These are phyloP conservation scores for Mycocentrospora acerina DNA, from an alignment of 2,329 filamentous ascomycete species.

Conservation along the genomic window DNA sequence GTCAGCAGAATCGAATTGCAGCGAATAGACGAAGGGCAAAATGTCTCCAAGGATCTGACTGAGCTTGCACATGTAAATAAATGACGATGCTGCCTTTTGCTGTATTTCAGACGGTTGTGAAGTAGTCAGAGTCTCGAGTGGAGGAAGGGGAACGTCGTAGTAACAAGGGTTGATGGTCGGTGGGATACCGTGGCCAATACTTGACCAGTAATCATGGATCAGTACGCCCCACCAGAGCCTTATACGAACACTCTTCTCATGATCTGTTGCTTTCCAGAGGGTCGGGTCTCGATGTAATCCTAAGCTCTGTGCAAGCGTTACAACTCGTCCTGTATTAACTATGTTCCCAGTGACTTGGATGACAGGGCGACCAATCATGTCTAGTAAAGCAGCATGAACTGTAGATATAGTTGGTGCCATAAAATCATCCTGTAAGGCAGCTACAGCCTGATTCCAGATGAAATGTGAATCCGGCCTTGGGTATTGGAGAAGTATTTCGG, in stretches of 20 bases:
- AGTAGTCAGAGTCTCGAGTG: not conserved
- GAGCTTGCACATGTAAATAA: constrained; percentile 18
- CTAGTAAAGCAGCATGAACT: constrained; percentile 17
- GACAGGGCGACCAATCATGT: constrained; percentile 21
- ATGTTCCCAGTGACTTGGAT: constrained; percentile 21
- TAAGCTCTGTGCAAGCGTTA: constrained; percentile 21
- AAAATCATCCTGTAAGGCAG: constrained; percentile 22
- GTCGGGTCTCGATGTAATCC: constrained; percentile 19
- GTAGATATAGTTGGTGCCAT: constrained; percentile 22
- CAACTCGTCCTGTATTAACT: constrained; percentile 19
- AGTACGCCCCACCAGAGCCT: constrained; percentile 24
- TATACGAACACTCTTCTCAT: constrained; percentile 20
- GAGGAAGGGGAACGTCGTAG: constrained; percentile 16
- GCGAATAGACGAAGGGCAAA: constrained; percentile 17
- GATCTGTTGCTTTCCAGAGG: constrained; percentile 11
- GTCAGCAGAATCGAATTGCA: constrained; percentile 6
- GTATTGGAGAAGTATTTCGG: constrained; percentile 7
- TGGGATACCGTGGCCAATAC: constrained; percentile 21
- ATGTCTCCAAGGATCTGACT: constrained; percentile 19
- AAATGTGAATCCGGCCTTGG: constrained; percentile 16
- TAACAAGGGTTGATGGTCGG: constrained; percentile 14
- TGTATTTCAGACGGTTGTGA: not conserved
- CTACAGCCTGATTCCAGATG: constrained; percentile 20
- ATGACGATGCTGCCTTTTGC: constrained; percentile 3
- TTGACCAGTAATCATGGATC: constrained; percentile 25